These are phyloP conservation scores for Emergomyces orientalis DNA, from an alignment of 2,329 filamentous ascomycete genomes.

Conservation along the genomic window DNA sequence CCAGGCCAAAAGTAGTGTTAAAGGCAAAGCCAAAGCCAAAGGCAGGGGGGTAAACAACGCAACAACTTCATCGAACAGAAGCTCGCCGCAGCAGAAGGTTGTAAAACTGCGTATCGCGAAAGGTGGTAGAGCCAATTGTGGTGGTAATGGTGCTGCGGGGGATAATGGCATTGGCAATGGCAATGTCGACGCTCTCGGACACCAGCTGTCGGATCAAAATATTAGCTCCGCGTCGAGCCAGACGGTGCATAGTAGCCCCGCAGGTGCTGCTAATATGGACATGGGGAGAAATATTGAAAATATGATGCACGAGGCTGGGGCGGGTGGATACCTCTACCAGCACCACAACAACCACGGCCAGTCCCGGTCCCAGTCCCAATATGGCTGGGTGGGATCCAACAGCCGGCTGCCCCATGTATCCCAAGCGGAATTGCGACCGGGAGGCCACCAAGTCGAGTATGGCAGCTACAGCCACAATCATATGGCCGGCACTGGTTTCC, in stretches of 20 bases:
- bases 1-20: neutral
- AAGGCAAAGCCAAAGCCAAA: neutral
- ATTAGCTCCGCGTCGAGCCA: neutral
- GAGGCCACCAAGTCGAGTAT: neutral
- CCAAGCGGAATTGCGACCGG: neutral
- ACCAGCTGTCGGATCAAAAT: neutral
- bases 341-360: neutral
- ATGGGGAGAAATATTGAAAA: neutral
- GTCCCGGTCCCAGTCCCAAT: neutral
- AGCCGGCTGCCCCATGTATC: neutral
- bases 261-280: neutral
- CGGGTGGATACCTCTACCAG: neutral
- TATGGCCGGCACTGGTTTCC: neutral
- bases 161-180: neutral
- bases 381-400: neutral
- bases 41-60: neutral
- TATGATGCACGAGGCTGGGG: neutral
- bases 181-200: neutral
- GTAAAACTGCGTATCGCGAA: slow-evolving; percentile 2
- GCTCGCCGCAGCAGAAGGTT: neutral
- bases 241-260: neutral
- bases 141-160: neutral
- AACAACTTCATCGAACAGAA: neutral
- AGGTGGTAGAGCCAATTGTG: neutral
- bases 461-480: neutral